phyloP scores from a whole-genome alignment of 306 rosid species.

The Lathyrus sativus region DNA sequence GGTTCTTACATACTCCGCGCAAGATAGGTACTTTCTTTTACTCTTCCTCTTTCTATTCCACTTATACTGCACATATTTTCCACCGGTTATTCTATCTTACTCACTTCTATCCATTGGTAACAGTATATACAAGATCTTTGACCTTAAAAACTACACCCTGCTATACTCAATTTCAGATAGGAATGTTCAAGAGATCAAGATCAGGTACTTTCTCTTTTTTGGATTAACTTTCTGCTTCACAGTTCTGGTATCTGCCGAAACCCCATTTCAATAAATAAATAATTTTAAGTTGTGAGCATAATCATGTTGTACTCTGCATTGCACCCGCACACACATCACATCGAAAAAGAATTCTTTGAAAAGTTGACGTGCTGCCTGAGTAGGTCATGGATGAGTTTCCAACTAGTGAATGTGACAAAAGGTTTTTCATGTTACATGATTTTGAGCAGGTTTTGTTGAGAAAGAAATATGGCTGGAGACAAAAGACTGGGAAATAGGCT shows the following conservation, averaged over 20 bases:
- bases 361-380: background rate
- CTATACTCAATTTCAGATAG: slow-evolving; percentile 86
- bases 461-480: background rate
- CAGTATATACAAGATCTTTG: slow-evolving; percentile 95
- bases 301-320: slow-evolving; percentile 10
- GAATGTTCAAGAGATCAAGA: slow-evolving; percentile 86
- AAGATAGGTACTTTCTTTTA: slow-evolving; percentile 56
- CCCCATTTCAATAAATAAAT: background rate
- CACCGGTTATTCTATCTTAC: slow-evolving; percentile 33
- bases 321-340: slow-evolving; percentile 2
- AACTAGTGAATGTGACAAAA: background rate
- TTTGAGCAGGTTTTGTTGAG: slow-evolving; percentile 11
- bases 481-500: background rate
- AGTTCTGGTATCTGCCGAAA: background rate
- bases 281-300: background rate
- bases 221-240: slow-evolving; percentile 9
- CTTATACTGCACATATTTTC: background rate
- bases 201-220: slow-evolving; percentile 55
- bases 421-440: background rate
- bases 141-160: slow-evolving; percentile 87
- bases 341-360: slow-evolving; percentile 2
- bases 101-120: slow-evolving; percentile 26
- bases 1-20: slow-evolving; percentile 90
- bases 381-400: slow-evolving; percentile 14
- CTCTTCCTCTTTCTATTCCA: slow-evolving; percentile 17